Percentiles rank a stretch among this genome's conserved stretches.
Evolutionary conservation across 306 rosid species (phyloP).

Genomic region (Acmispon strigosus): DNA sequence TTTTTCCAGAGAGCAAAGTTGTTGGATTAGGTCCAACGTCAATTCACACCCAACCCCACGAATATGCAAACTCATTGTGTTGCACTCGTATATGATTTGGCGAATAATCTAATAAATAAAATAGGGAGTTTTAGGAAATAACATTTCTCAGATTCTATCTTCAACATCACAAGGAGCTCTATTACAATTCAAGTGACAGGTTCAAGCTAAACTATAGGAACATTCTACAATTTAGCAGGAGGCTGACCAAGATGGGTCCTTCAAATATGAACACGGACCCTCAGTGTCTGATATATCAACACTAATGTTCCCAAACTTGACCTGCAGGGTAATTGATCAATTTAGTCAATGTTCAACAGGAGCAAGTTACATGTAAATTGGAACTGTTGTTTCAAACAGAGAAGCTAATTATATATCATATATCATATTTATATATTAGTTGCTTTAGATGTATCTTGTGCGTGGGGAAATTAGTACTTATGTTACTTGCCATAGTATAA

Average conservation of each 20-base stretch:
- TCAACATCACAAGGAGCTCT: conserved; percentile 14
- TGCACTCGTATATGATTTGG: neutral
- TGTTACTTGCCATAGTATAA: neutral
- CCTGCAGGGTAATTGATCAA: conserved; percentile 34
- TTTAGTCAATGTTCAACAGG: neutral
- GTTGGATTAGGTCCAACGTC: too few species aligned
- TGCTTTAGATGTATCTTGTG: neutral
- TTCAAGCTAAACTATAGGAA: conserved; percentile 8
- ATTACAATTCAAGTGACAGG: conserved; percentile 18
- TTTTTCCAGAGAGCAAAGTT: too few species aligned
- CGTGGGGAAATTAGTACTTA: too few species aligned
- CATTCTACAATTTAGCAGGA: conserved; percentile 9
- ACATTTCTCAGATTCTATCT: conserved; percentile 13
- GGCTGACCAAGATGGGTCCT: neutral
- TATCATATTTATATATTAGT: neutral
- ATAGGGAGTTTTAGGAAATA: conserved; percentile 4
- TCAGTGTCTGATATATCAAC: conserved; percentile 77
- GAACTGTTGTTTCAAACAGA: neutral
- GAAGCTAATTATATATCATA: neutral
- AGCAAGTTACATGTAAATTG: neutral
- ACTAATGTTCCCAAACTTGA: conserved; percentile 89
- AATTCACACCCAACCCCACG: too few species aligned
- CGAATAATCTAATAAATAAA: neutral
- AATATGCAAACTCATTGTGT: neutral
- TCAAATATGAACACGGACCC: conserved; percentile 51